Evolutionary conservation across 1,284 basidiomycete species (phyloP).

Genomic region (Coniferiporia sulphurascens): DNA sequence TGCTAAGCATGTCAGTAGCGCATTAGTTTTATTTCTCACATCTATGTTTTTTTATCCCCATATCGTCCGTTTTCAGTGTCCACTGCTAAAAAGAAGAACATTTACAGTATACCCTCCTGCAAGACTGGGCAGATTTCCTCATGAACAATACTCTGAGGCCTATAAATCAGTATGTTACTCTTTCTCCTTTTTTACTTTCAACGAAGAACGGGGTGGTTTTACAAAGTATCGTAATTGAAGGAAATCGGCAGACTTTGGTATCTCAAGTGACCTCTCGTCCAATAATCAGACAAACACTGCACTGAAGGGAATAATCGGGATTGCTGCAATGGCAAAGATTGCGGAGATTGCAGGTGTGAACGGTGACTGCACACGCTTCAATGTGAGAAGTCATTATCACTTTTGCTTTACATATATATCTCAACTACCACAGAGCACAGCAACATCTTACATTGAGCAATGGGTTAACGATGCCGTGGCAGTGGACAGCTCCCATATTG

Average conservation of each 20-base stretch:
- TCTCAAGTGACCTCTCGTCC: neutral
- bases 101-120: conserved; percentile 11
- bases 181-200: too few relatives aligned
- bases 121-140: conserved; percentile 12
- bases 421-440: too few relatives aligned
- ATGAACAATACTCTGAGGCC: conserved; percentile 10
- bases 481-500: conserved; percentile 20
- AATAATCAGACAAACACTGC: conserved; percentile 14
- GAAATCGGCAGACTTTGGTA: neutral
- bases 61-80: neutral
- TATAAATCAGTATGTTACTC: conserved; percentile 2
- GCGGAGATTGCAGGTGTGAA: neutral
- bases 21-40: neutral
- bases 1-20: conserved; percentile 5
- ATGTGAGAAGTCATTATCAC: too few relatives aligned
- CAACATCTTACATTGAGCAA: conserved; percentile 6
- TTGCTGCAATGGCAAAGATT: conserved; percentile 13
- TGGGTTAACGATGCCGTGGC: conserved; percentile 18
- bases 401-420: too few relatives aligned
- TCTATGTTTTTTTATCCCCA: neutral
- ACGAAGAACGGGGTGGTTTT: neutral
- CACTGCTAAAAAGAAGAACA: too few relatives aligned
- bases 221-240: neutral
- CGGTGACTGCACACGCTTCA: neutral
- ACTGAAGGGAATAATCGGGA: conserved; percentile 17